phyloP scores from a whole-genome alignment of 2,329 filamentous ascomycete genomes.

The Incumbomyces delicatus region DNA sequence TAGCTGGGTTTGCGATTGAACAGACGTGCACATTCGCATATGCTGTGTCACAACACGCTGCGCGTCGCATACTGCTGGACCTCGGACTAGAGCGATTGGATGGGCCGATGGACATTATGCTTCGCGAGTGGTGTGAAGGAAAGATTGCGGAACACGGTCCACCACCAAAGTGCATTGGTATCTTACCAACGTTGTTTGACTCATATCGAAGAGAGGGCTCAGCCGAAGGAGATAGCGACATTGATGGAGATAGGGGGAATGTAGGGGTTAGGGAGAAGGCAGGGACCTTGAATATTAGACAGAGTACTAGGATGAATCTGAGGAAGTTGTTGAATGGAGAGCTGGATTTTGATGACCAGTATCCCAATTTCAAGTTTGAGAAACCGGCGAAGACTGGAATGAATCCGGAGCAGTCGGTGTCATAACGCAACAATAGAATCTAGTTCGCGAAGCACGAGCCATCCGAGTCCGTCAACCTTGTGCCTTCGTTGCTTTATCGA shows the following conservation, averaged over 20 bases:
- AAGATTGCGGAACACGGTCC: neutral
- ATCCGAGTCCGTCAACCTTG: no score
- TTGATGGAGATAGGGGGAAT: neutral
- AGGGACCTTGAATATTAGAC: neutral
- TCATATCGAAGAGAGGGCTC: neutral
- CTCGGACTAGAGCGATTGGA: slow-evolving; percentile 3
- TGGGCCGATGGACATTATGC: slow-evolving; percentile 26
- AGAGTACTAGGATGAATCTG: neutral
- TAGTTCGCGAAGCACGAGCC: no score
- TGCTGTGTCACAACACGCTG: slow-evolving; percentile 31
- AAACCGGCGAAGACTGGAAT: no score
- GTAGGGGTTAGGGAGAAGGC: neutral
- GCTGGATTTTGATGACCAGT: neutral
- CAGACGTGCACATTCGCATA: slow-evolving; percentile 28
- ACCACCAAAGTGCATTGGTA: neutral
- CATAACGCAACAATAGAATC: no score
- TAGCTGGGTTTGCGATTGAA: slow-evolving; percentile 7
- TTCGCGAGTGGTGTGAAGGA: neutral
- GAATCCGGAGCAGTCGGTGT: no score
- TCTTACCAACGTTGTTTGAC: neutral
- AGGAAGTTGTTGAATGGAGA: neutral
- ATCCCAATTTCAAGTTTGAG: neutral
- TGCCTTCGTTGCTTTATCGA: no score
- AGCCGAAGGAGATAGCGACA: neutral
- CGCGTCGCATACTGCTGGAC: slow-evolving; percentile 25